Evolutionary conservation across 495 filamentous ascomycete genomes (phyloP).

Genomic region (Neurospora sp.): DNA sequence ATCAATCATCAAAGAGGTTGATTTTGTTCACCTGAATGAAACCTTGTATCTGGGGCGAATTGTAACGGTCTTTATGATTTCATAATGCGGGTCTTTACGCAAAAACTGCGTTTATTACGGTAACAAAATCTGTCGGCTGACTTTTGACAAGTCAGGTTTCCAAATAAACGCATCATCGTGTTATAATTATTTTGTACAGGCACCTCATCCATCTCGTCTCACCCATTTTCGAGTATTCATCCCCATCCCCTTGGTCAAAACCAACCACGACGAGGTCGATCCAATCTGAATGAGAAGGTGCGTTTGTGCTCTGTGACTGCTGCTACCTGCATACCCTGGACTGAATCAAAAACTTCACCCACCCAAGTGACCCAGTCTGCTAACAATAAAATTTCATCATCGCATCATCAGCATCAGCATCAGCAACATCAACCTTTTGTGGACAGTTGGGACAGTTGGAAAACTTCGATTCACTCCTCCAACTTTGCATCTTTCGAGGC

Average conservation of each 20-base stretch:
- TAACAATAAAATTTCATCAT: neutral
- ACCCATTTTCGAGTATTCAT: too few species aligned
- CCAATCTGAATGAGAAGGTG: neutral
- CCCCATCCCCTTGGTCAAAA: neutral
- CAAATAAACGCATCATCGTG: neutral
- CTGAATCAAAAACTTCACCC: too few species aligned
- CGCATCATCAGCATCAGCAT: neutral
- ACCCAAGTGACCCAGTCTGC: neutral
- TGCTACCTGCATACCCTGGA: neutral
- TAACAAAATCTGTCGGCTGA: neutral
- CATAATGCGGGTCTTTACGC: neutral
- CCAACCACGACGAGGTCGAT: too few species aligned
- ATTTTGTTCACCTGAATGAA: neutral
- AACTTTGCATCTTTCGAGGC: neutral
- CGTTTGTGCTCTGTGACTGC: neutral
- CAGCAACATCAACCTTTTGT: neutral
- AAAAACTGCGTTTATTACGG: neutral
- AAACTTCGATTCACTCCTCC: neutral
- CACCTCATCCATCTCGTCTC: neutral
- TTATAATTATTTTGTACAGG: neutral
- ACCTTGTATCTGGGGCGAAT: neutral
- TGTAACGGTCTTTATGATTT: neutral
- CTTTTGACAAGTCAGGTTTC: neutral
- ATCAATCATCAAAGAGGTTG: neutral
- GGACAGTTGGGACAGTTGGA: neutral